Evolutionary conservation across 2,329 filamentous ascomycete genomes (phyloP).

Genomic region (Ophiostoma fasciatum): DNA sequence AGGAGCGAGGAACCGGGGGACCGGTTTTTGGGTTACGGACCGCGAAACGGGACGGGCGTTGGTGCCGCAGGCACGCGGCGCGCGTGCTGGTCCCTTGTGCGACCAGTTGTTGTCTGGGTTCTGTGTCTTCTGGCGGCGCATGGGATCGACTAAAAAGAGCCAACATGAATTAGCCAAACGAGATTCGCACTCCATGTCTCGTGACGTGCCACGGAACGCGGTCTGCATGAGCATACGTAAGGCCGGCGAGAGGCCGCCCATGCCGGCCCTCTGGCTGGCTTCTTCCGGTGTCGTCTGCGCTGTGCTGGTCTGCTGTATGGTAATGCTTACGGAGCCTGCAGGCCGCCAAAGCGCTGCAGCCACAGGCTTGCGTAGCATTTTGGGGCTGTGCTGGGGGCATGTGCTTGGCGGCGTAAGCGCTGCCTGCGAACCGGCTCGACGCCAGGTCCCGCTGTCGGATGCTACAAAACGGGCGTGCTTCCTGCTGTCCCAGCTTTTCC

Average conservation of each 20-base stretch:
- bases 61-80: conserved; percentile 1
- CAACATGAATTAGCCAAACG: conserved; percentile 6
- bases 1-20: too few species aligned
- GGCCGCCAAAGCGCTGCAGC: background rate
- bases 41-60: conserved; percentile 1
- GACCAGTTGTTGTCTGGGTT: conserved; percentile 4
- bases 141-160: conserved; percentile 8
- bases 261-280: too few species aligned
- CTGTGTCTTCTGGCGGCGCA: conserved; percentile 10
- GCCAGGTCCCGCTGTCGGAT: too few species aligned
- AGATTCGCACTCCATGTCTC: conserved; percentile 1
- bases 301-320: background rate
- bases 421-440: too few species aligned
- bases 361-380: conserved; percentile 4
- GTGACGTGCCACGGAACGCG: too few species aligned
- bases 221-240: too few species aligned
- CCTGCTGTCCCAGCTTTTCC: too few species aligned
- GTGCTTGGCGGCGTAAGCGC: conserved; percentile 2
- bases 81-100: conserved; percentile 1
- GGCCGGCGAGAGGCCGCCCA: too few species aligned
- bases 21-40: too few species aligned
- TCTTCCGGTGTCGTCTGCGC: too few species aligned
- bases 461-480: too few species aligned
- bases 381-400: conserved; percentile 5
- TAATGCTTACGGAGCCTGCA: background rate